Conservation (phyloP, 495 filamentous ascomycete species). For the Haplographium delicatum region DNA sequence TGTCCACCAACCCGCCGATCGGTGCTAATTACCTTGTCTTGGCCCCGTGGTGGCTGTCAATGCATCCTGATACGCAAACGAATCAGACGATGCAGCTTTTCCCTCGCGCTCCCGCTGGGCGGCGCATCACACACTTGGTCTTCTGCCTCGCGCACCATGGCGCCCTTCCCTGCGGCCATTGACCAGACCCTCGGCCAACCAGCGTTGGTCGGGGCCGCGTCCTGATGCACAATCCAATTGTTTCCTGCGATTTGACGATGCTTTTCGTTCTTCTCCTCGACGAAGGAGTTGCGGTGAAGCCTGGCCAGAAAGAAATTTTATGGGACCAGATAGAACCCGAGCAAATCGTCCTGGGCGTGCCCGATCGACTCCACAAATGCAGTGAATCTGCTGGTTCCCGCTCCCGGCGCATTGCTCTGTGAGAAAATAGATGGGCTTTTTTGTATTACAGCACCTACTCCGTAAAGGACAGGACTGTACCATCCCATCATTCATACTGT, state of each 20-base stretch:
- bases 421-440: not conserved
- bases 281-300: slow-evolving; percentile 21
- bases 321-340: not conserved
- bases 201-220: not conserved
- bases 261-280: slow-evolving; percentile 3
- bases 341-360: slow-evolving; percentile 4
- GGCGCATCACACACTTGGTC: slow-evolving; percentile 5
- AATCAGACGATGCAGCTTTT: too few species aligned
- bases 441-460: slow-evolving; percentile 4
- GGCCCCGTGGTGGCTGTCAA: not conserved
- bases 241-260: slow-evolving; percentile 12
- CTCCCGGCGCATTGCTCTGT: slow-evolving; percentile 4
- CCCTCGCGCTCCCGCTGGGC: not conserved
- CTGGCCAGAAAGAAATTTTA: not conserved
- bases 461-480: too few species aligned
- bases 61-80: not conserved
- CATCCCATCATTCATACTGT: too few species aligned
- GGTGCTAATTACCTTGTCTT: too few species aligned
- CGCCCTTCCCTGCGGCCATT: too few species aligned
- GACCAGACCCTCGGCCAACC: too few species aligned
- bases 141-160: not conserved
- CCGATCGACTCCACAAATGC: not conserved
- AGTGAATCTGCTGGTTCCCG: slow-evolving; percentile 1
- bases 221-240: slow-evolving; percentile 21
- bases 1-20: too few species aligned